phyloP scores from a whole-genome alignment of 164 flowering plant species.

The Piper longum region DNA sequence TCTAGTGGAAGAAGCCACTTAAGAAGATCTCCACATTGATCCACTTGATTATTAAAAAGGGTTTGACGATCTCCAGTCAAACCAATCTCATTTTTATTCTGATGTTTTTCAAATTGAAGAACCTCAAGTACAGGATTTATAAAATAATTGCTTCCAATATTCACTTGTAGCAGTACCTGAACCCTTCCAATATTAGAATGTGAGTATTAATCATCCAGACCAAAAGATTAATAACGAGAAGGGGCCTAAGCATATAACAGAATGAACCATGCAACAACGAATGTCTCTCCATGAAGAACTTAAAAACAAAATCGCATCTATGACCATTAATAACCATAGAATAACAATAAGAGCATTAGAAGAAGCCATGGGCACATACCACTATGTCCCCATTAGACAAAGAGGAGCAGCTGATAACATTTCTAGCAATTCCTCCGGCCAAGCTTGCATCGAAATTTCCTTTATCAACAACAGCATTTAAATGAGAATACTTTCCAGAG shows the following conservation, averaged over 20 bases:
- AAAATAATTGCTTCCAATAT: constrained; percentile 53
- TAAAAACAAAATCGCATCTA: background rate
- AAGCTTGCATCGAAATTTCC: constrained; percentile 68
- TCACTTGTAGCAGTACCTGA: constrained; percentile 92
- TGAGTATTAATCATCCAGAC: constrained; percentile 15
- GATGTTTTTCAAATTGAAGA: constrained; percentile 82
- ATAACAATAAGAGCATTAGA: background rate
- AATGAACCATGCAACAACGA: background rate
- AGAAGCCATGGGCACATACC: constrained; percentile 37
- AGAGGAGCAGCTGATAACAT: constrained; percentile 51
- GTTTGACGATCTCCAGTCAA: constrained; percentile 19
- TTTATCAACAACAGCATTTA: constrained; percentile 55
- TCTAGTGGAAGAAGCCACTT: constrained; percentile 93
- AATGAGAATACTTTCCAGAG: constrained; percentile 11
- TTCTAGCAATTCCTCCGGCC: constrained; percentile 81
- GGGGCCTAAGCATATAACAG: background rate
- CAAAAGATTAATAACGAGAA: background rate
- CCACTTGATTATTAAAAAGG: constrained; percentile 20
- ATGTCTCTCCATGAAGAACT: too few relatives aligned
- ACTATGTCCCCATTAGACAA: constrained; percentile 89
- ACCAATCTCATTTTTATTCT: constrained; percentile 16
- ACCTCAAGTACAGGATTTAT: constrained; percentile 75
- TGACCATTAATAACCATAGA: background rate
- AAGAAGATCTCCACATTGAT: constrained; percentile 68
- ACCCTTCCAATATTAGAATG: constrained; percentile 60